Evolutionary conservation across 192 early-diverging fungal species (phyloP), one percentile per base, ranked within the genome.

Genomic region (Coemansia sp.): DNA sequence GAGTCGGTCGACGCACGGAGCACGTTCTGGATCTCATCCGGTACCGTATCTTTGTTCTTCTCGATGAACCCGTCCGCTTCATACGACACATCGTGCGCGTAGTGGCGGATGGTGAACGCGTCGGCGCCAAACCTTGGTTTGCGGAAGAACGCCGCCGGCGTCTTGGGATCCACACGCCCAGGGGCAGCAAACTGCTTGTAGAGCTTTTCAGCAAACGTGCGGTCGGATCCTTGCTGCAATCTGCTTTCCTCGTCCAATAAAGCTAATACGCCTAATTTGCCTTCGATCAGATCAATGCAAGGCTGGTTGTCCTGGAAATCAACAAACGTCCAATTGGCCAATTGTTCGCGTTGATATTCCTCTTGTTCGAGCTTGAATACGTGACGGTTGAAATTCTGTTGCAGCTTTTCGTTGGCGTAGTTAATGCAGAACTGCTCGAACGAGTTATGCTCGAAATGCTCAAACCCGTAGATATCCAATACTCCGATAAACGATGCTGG

Each of bases 381-480:
- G 75, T 98, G 97, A 59, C 90, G 90, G 83, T 96, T 99, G 77
- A 99, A 99, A 79, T 97, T 92, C 83, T 98, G 96, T 80, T 99
- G 97, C 60, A 99, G 83, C 80, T 99, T 99, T 78, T 99, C 97
- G 80, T 96, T 96, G 66, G 95, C 91, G 69, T 92, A 93, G 72
- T 94, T 92, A 67, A 99, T 97, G 86, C 97, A 99, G 79, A 98
- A 98, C 85, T 99, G 97, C 84, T 99, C 97, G 66, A 99, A 99
- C 22, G 95, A 97, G 85, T 99, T 99, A 84, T 95, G 97, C 82
- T 94, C 91, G 77, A 99, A 99, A 72, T 98, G 95, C 77, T 99
- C 97, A 75, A 99, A 99, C 49, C 94, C 97, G 71, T 98, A 99
- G 68, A 99, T 99, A 88, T 99, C 97, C 60, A 99, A 84, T 1